Conservation (phyloP, 306 rosid genomes). For the Medicago ruthenica region DNA sequence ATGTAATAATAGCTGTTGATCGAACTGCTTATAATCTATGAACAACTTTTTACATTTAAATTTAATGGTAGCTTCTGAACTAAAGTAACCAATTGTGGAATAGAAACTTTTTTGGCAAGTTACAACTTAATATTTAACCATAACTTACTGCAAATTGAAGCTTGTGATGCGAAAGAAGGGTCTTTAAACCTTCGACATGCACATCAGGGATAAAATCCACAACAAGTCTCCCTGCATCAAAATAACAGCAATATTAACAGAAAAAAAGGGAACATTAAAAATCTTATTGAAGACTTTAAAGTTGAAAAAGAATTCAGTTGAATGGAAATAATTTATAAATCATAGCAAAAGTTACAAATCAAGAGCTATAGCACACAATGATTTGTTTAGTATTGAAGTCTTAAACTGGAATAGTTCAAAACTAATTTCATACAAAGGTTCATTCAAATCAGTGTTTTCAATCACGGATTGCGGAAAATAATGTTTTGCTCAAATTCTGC, state of each 20-base stretch:
- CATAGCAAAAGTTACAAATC: conserved; percentile 5
- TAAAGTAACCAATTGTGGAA: conserved; percentile 8
- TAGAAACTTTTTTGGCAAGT: conserved; percentile 28
- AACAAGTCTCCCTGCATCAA: conserved; percentile 69
- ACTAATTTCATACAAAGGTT: neutral
- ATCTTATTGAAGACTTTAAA: conserved; percentile 5
- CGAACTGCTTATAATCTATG: conserved; percentile 17
- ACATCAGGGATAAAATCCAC: conserved; percentile 85
- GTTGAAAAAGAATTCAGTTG: conserved; percentile 4
- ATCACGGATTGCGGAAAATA: too few species aligned
- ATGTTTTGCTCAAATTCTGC: too few species aligned
- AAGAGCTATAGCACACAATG: neutral
- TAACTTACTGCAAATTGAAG: conserved; percentile 64
- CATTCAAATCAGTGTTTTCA: neutral
- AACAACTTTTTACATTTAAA: neutral
- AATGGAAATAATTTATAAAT: conserved; percentile 28
- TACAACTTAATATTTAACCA: conserved; percentile 20
- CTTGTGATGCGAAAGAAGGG: conserved; percentile 74
- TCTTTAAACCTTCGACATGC: conserved; percentile 70
- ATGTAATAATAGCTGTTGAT: neutral
- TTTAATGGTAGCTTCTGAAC: neutral
- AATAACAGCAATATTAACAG: conserved; percentile 44
- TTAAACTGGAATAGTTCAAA: neutral
- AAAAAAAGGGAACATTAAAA: conserved; percentile 4
- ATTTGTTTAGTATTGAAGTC: conserved; percentile 21